Base-by-base conservation (phyloP, 2,329 filamentous ascomycete genomes). In the Fusarium acutatum region DNA sequence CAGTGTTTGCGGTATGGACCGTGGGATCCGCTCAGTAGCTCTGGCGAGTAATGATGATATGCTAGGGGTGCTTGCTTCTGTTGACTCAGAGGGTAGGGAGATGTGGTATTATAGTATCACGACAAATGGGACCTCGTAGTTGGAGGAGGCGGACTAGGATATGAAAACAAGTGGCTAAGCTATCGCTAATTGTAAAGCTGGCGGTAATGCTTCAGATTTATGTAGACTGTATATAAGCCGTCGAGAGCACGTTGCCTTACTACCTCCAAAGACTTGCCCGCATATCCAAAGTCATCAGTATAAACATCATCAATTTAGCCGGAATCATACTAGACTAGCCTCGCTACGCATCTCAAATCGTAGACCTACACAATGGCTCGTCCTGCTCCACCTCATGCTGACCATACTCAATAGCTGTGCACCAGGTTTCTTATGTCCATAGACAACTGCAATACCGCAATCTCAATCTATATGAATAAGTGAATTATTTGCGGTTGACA, bases 401-500 rank as follows among this genome's bases (percentile, higher is more conserved):
- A 32, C 10, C 28, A 50, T 24, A 52, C 17, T 15, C 17, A 12
- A 24, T 35, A 24, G 30, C 20, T 3, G 4, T 22, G 49, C 3
- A 22, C 6, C 22, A 35, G 14, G 32, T 26, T 26, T 14, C n/a
- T 37, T 3, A 11, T 22, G 32, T 4, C 3, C 9, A 37, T 22
- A 3, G 5, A 28, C 10, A 22, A 37, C 13, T 13, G 1, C 17
- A 26, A 12, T 24, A 15, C 13, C 4, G 1, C 9, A 15, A 11
- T 10, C 4, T 15, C 8, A 20, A 9, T 7, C 4, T 10, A 26
- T 28, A 17, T 2, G 0, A 53, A 17, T 18, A 17, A 22, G 18
- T 9, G 10, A 3, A 26, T 17, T 3, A 22, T 52, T 1, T 22
- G 2, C 1, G 9, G 9, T 13, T 5, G 18, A 2, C 0, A 17